Base-by-base conservation (phyloP, 129 eudicot genomes). In the Mikania micrantha region DNA sequence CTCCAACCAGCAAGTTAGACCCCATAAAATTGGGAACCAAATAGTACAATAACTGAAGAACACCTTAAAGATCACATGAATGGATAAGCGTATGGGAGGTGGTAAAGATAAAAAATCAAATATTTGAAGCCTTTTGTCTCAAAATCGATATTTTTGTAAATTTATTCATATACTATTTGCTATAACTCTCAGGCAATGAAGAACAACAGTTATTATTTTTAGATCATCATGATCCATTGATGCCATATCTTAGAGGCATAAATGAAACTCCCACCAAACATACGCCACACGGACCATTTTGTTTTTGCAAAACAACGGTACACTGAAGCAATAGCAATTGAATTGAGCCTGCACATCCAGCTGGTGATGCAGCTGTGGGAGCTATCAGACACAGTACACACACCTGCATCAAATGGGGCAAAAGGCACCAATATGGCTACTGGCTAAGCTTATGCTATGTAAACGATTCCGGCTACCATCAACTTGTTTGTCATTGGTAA, bases 381-480 rank as follows among this genome's bases (percentile, higher is more conserved):
- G 80, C 67, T 35, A 52, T 80, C 17, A 85, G 92, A n/a, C 64
- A 60, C 74, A 32, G 92, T 88, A 20, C 77, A 75, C 87, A 80
- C 81, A 9, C 96, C 89, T 1, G 83, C 92, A 60, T 62, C 67
- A 24, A 36, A 79, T 17, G 90, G 93, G 47, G 77, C 73, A 56
- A 84, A 82, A 74, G 85, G 82, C 42, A 76, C 87, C 24, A n/a
- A 47, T 83, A 45, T 89, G 96, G 96, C 80, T 81, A 54, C 54
- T 89, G 66, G 96, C 96, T 16, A 89, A 79, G 90, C 96, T 45
- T 85, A 89, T 67, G 93, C 74, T 67, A 76, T 47, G 96, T 85
- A 56, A 85, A 85, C 44, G 96, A 89, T 64, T 83, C 90, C 8
- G 96, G 96, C 35, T 76, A 80, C 78, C 96, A 89, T 79, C 90